Evolutionary conservation across 2,329 filamentous ascomycete genomes (phyloP).

Genomic region (Aspergillus terreus): DNA sequence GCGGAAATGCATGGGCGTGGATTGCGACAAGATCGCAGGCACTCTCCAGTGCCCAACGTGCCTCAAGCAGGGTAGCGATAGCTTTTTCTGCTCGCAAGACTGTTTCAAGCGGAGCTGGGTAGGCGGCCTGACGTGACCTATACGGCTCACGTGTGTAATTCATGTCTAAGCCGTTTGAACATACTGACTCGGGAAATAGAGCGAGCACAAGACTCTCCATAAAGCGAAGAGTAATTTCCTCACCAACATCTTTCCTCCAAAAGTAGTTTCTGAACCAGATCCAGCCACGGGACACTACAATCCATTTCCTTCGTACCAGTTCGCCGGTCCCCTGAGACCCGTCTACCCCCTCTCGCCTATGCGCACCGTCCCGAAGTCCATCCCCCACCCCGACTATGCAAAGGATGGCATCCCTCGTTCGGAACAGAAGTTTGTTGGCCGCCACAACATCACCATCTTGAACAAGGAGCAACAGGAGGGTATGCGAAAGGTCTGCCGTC

Average conservation of each 20-base stretch:
- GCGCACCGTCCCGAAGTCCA: constrained; percentile 72
- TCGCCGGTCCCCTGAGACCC: constrained; percentile 75
- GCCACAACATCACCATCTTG: constrained; percentile 79
- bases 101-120: constrained; percentile 99
- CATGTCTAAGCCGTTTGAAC: neutral
- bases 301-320: constrained; percentile 84
- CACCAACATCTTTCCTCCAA: constrained; percentile 70
- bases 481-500: constrained; percentile 87
- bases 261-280: constrained; percentile 85
- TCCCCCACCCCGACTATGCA: constrained; percentile 83
- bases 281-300: constrained; percentile 87
- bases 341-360: constrained; percentile 77
- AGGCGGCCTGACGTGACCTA: constrained; percentile 39
- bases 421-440: constrained; percentile 61
- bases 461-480: constrained; percentile 76
- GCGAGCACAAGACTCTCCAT: constrained; percentile 76
- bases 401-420: constrained; percentile 71
- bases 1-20: constrained; percentile 66
- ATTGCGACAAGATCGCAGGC: constrained; percentile 84
- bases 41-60: constrained; percentile 91
- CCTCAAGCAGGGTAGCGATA: constrained; percentile 83
- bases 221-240: constrained; percentile 75
- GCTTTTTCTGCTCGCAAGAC: constrained; percentile 96
- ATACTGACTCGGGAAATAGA: constrained; percentile 47
- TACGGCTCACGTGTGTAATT: constrained; percentile 18